Evolutionary conservation across 176 grass and related monocot species (phyloP), one percentile per base, ranked within the genome.

Genomic region (Oryza glaberrima): DNA sequence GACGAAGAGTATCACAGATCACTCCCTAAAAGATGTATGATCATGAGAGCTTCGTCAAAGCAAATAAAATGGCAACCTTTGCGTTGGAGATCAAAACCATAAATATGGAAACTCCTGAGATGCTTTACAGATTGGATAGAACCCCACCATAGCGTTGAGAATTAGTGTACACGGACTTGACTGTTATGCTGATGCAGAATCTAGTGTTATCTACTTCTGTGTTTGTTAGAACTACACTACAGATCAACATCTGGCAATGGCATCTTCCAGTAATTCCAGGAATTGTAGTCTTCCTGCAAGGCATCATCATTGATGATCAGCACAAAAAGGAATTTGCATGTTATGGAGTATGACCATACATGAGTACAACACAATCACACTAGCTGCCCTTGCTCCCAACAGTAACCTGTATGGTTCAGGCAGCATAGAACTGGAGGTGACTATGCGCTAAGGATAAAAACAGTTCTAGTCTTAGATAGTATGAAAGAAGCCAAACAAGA

Each of bases 211-310:
- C 74, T 86, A 88, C 8, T 51, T 45, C 32, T 83, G 58, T 75
- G 80, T 83, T 26, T 75, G 75, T 84, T 73, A 82, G 84, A 32
- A 66, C 65, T 84, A 83, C 45, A 84, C 80, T 95, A 92, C 76
- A 79, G 64, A 54, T 90, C 86, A 67, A 95, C 84, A 38, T 90
- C 81, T 81, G 80, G 88, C 76, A 92, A 67, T 0, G 93, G 93
- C 48, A 92, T 83, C 79, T 83, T 95, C 93, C 93, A 95, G 80
- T 86, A 95, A 68, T 95, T 95, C 93, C 93, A 95, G 82, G 86
- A 92, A 48, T 95, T 95, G 80, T 81, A 92, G 49, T 95, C 90
- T 85, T 95, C 93, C 93, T 95, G 90, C 80, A 72, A 15, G 65
- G 20, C 43, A 92, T 72, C 15, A 67, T 30, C 25, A 77, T 69